A percentile compares a stretch with the other conserved stretches of the same genome.
phyloP scores from a whole-genome alignment of 2,329 filamentous ascomycete species.

The Huntiella moniliformis region DNA sequence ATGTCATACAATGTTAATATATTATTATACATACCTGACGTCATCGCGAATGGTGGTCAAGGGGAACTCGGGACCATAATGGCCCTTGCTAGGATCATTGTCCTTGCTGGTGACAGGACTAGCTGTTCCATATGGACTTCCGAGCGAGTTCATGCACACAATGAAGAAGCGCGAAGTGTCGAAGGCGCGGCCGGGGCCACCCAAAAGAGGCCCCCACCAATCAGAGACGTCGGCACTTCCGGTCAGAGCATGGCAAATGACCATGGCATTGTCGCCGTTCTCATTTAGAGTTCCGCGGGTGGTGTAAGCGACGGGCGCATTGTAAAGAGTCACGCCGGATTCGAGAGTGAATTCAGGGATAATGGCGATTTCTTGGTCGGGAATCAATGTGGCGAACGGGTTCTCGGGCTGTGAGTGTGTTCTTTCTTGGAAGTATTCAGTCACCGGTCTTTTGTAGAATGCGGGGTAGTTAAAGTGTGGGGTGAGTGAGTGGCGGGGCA shows the following conservation, averaged over 20 bases:
- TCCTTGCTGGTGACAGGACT: constrained; percentile 79
- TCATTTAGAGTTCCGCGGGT: constrained; percentile 42
- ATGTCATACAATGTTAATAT: not conserved
- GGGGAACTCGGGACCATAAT: constrained; percentile 90
- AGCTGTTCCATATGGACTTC: constrained; percentile 72
- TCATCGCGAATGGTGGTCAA: constrained; percentile 90
- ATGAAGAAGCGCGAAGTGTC: constrained; percentile 72
- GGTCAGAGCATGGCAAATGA: constrained; percentile 69
- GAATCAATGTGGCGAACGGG: constrained; percentile 69
- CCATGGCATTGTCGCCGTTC: constrained; percentile 47
- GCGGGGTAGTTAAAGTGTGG: not conserved
- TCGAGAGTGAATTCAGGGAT: constrained; percentile 85
- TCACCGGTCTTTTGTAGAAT: constrained; percentile 23
- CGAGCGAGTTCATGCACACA: constrained; percentile 69
- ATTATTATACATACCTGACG: constrained; percentile 50
- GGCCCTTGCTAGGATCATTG: constrained; percentile 51
- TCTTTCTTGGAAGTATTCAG: constrained; percentile 52
- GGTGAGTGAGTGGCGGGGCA: constrained; percentile 6
- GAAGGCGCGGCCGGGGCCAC: constrained; percentile 59
- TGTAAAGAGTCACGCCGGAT: constrained; percentile 65
- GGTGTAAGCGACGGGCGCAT: constrained; percentile 54
- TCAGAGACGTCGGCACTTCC: constrained; percentile 71
- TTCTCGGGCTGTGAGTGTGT: constrained; percentile 64
- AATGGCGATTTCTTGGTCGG: constrained; percentile 70
- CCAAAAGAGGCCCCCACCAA: constrained; percentile 75